Conservation (phyloP, 164 flowering plant species). For the Vitis rupestris region DNA sequence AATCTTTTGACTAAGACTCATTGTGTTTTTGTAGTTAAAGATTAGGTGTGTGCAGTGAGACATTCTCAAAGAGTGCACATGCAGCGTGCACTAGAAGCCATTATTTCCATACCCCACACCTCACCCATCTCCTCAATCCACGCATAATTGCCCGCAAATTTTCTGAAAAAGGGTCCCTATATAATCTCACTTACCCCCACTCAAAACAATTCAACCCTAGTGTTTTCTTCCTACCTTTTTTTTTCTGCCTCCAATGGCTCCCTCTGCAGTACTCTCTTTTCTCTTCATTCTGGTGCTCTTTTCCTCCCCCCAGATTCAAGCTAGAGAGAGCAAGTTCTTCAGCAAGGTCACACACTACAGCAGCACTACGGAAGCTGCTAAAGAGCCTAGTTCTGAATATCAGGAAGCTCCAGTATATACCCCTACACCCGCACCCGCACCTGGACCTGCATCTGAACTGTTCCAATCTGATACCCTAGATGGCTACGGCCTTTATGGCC, state of each 20-base stretch:
- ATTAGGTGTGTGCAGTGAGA: conserved; percentile 10
- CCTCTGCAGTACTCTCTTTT: conserved; percentile 18
- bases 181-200: neutral
- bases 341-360: conserved; percentile 22
- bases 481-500: conserved; percentile 39
- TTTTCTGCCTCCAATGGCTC: conserved; percentile 20
- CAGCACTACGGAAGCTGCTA: neutral
- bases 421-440: conserved; percentile 13
- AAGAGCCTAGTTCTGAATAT: neutral
- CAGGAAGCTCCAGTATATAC: neutral
- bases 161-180: neutral
- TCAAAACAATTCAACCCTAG: too few species aligned
- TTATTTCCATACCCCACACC: conserved; percentile 23
- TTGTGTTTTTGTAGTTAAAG: neutral
- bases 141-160: conserved; percentile 31
- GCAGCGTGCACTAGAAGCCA: conserved; percentile 26
- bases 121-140: conserved; percentile 40
- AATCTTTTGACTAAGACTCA: neutral
- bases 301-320: conserved; percentile 23
- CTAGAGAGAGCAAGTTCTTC: conserved; percentile 50
- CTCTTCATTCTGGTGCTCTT: conserved; percentile 22
- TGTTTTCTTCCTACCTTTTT: too few species aligned
- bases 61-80: conserved; percentile 24
- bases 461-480: neutral
- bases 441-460: conserved; percentile 14